Conservation (phyloP, 2,329 filamentous ascomycete species). For the Seiridium unicorne region DNA sequence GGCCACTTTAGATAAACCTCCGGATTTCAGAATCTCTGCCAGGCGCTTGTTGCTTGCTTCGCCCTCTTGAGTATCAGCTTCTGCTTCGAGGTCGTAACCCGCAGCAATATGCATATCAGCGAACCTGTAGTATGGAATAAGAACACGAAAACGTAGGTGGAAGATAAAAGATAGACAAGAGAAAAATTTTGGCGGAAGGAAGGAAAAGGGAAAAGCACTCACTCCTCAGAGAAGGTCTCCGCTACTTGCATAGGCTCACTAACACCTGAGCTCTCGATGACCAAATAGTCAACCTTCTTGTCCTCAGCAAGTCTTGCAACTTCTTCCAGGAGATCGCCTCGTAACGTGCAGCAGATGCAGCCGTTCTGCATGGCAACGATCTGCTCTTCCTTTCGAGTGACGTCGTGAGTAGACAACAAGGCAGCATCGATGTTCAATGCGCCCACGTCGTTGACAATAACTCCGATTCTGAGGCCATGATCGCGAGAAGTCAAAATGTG, state of each 20-base stretch:
- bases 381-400: conserved; percentile 52
- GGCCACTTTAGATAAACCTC: conserved; percentile 65
- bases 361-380: conserved; percentile 69
- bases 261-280: conserved; percentile 71
- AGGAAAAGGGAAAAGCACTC: neutral
- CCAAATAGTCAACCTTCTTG: conserved; percentile 66
- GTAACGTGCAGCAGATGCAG: conserved; percentile 74
- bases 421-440: conserved; percentile 28
- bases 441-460: conserved; percentile 73
- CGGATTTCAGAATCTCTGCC: conserved; percentile 35
- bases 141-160: conserved; percentile 8
- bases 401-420: conserved; percentile 63
- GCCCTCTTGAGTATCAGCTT: conserved; percentile 16
- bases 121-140: conserved; percentile 33
- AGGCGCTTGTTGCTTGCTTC: conserved; percentile 21
- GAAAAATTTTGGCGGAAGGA: conserved; percentile 48
- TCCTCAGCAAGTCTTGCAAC: conserved; percentile 63
- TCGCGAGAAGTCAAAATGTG: conserved; percentile 64
- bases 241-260: conserved; percentile 73
- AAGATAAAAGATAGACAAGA: conserved; percentile 19
- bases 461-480: conserved; percentile 66
- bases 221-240: conserved; percentile 55
- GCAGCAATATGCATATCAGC: conserved; percentile 26
- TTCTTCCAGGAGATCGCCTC: conserved; percentile 69
- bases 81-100: conserved; percentile 22